Percentiles rank a stretch among this genome's conserved stretches.
phyloP scores from a whole-genome alignment of 179 eudicot species.

The Gypsophila paniculata region DNA sequence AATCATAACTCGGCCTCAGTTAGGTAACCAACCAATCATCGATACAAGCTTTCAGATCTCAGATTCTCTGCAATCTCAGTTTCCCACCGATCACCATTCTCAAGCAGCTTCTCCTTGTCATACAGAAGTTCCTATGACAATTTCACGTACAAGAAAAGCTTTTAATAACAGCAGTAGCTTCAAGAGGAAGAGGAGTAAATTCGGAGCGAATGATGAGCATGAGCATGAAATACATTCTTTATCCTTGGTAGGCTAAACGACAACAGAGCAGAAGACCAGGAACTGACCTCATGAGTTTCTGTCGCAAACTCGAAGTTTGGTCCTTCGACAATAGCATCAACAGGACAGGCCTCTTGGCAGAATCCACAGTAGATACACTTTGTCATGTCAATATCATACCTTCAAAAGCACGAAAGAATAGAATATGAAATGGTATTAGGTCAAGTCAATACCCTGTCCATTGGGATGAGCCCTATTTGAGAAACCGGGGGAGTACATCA shows the following conservation, averaged over 20 bases:
- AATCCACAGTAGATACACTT: constrained; percentile 98
- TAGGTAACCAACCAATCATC: constrained; percentile 34
- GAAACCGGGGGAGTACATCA: background rate
- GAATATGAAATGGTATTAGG: background rate
- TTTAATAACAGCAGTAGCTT: background rate
- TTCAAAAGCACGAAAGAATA: background rate
- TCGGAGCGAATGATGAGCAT: background rate
- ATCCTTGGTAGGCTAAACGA: background rate
- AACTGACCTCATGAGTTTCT: constrained; percentile 89
- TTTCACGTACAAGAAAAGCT: background rate
- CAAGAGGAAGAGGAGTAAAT: background rate
- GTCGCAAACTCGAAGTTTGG: constrained; percentile 98
- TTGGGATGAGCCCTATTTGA: too few species aligned
- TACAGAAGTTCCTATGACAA: constrained; percentile 79
- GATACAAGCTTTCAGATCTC: constrained; percentile 83
- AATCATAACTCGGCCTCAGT: constrained; percentile 2
- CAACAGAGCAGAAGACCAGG: background rate
- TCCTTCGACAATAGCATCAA: constrained; percentile 98
- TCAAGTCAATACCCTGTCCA: too few species aligned
- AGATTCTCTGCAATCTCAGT: constrained; percentile 94
- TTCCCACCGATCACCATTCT: constrained; percentile 96
- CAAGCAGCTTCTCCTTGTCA: constrained; percentile 93
- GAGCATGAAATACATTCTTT: background rate
- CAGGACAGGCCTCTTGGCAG: constrained; percentile 99
- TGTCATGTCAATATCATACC: constrained; percentile 97